phyloP scores from a whole-genome alignment of 176 grass and related monocot species.

The Rhynchospora tenuis region DNA sequence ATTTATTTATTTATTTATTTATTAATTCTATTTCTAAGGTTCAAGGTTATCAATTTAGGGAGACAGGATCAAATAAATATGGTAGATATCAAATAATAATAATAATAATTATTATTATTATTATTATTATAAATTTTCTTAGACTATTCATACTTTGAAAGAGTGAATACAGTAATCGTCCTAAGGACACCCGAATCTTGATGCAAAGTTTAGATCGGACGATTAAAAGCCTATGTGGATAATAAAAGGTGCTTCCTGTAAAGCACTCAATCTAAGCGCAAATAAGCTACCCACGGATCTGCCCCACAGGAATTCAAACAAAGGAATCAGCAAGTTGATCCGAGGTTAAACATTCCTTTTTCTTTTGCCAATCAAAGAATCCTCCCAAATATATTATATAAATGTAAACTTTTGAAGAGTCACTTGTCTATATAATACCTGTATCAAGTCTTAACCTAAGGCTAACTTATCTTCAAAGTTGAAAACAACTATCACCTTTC shows the following conservation, averaged over 20 bases:
- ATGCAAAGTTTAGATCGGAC: not conserved
- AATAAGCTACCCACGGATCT: not conserved
- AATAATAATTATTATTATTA: too few species aligned
- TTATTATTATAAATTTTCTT: too few species aligned
- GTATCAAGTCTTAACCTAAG: not conserved
- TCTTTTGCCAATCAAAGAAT: not conserved
- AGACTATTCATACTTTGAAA: not conserved
- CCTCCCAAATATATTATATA: not conserved
- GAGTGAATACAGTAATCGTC: too few species aligned
- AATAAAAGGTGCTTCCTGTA: not conserved
- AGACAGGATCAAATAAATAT: not conserved
- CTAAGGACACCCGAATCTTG: not conserved
- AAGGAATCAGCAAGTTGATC: not conserved
- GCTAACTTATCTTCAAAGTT: not conserved
- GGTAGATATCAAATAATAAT: too few species aligned
- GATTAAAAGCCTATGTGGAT: not conserved
- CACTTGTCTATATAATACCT: not conserved
- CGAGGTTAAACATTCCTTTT: not conserved
- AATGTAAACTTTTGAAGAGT: not conserved
- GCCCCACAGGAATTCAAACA: not conserved
- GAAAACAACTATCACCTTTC: not conserved
- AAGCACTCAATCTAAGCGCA: not conserved
- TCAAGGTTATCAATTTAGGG: not conserved
- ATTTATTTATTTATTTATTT: not conserved
- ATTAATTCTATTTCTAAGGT: not conserved